Conservation (phyloP, 1,139 yeast genomes). For the Geotrichum klebahnii region DNA sequence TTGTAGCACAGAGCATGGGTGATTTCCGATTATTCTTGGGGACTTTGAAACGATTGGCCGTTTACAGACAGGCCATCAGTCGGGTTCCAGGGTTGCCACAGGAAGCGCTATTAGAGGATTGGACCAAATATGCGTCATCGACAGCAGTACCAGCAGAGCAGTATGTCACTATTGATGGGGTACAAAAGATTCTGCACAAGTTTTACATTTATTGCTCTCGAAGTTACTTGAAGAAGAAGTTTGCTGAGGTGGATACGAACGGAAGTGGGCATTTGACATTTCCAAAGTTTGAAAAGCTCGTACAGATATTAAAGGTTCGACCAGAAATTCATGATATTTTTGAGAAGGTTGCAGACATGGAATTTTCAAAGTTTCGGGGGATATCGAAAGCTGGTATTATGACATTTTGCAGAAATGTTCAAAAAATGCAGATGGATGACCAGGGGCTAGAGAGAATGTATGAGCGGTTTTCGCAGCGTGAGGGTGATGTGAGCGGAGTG, state of each 20-base stretch:
- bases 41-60: constrained; percentile 47
- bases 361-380: constrained; percentile 16
- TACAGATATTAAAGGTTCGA: constrained; percentile 50
- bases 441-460: constrained; percentile 9
- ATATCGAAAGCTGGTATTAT: constrained; percentile 44
- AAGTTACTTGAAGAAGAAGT: constrained; percentile 43
- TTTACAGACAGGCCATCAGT: constrained; percentile 50
- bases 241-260: constrained; percentile 48
- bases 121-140: constrained; percentile 49
- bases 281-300: constrained; percentile 68
- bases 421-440: constrained; percentile 34
- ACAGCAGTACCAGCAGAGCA: constrained; percentile 41
- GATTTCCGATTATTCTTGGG: constrained; percentile 56
- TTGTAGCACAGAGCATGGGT: constrained; percentile 61
- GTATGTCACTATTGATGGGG: constrained; percentile 61
- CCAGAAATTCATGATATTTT: constrained; percentile 49
- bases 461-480: constrained; percentile 12
- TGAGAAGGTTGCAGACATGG: constrained; percentile 26
- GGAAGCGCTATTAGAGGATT: constrained; percentile 52
- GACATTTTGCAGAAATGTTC: constrained; percentile 49
- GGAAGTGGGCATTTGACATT: constrained; percentile 53
- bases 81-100: constrained; percentile 53
- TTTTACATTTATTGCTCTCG: constrained; percentile 63
- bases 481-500: constrained; percentile 11
- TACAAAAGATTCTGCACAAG: constrained; percentile 58